A percentile compares a stretch with the other conserved stretches of the same genome.
Evolutionary conservation across 225 moss, liverwort and hornwort genomes (phyloP).

Genomic region (Bryoerythrophyllum caledonicum): DNA sequence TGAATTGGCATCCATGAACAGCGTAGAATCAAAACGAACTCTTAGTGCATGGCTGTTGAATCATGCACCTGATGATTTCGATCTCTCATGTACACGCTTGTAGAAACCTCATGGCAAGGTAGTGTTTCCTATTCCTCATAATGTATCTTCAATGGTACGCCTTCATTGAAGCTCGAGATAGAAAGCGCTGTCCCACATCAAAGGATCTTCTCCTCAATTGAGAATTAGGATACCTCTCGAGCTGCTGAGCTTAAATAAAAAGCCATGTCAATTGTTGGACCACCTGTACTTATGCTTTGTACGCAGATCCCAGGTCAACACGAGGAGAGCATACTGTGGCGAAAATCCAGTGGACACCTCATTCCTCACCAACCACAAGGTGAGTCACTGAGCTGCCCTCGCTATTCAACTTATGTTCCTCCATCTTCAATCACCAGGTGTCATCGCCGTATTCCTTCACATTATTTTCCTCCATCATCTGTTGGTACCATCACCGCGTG

Average conservation of each 20-base stretch:
- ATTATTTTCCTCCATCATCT: background rate
- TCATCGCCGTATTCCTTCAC: background rate
- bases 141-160: conserved; percentile 13
- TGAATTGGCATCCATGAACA: conserved; percentile 97
- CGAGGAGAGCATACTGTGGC: background rate
- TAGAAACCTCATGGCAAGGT: conserved; percentile 36
- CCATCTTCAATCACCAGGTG: background rate
- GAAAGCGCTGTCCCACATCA: background rate
- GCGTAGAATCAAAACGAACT: conserved; percentile 86
- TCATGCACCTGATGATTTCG: conserved; percentile 96
- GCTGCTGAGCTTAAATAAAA: too few species aligned
- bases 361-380: background rate
- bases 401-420: background rate
- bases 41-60: conserved; percentile 90
- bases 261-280: too few species aligned
- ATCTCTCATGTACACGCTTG: conserved; percentile 91
- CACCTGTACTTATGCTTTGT: conserved; percentile 5
- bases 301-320: background rate
- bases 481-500: background rate
- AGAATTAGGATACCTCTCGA: background rate
- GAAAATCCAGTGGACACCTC: background rate
- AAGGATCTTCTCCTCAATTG: background rate
- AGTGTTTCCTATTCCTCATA: conserved; percentile 12
- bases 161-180: conserved; percentile 17
- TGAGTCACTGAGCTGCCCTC: background rate